Evolutionary conservation across 805 yeast genomes (phyloP), one percentile per base, ranked within the genome.

Genomic region (Lachancea dasiensis): DNA sequence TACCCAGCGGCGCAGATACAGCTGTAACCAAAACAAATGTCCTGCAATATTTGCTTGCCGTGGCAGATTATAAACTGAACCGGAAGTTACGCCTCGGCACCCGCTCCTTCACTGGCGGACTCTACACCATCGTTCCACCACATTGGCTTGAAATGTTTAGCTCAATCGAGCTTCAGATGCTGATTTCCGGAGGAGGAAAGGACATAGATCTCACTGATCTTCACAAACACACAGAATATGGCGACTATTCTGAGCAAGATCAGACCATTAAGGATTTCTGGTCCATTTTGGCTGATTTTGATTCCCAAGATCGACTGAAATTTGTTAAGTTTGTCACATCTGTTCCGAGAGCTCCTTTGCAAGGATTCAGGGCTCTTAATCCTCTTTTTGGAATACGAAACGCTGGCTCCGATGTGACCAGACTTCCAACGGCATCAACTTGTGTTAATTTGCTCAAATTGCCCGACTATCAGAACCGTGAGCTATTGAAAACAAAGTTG

Each of bases 371-470:
- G 10, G 75, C 79, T 3, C 66, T 86, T 32, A 65, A 63, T 21
- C 98, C 98, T 0, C 68, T 67, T 38, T 86, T 92, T 60, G 95
- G 95, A 1, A 81, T 92, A 32, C 59, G 85, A 26, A 78, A 78
- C 46, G 70, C 80, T 0, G 92, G 90, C 0, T 39, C 55, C 7
- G 74, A 73, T 19, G 46, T 52, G 2, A 68, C 67, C 2, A 64
- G 94, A 21, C 64, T 92, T 27, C 98, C 98, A 0, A 86, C 97
- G 0, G 83, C 97, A 0, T 78, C 96, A 0, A 92, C 98, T 0
- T 92, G 98, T 67, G 85, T 87, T 21, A 92, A 92, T 54, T 61
- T 92, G 40, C 65, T 92, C 44, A 87, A 82, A 52, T 60, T 92
- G 19, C 98, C 98, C 0, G 82, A 87, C 54, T 92, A 92, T 58